A percentile compares a stretch with the other conserved stretches of the same genome.
phyloP scores from a whole-genome alignment of 805 yeast species.

The Candida nonsorbophila region DNA sequence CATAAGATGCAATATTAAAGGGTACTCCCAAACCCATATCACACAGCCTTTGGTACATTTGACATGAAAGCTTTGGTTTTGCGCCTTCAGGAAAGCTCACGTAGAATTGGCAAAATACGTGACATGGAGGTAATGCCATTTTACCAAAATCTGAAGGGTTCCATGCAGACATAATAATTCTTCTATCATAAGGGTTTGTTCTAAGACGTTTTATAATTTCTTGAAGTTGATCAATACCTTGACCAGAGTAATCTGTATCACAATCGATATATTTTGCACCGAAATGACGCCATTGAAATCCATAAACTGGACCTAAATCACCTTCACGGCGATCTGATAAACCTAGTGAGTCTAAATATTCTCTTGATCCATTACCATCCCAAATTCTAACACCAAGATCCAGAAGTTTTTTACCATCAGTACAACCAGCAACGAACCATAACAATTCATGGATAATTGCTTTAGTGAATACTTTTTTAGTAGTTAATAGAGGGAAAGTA shows the following conservation, averaged over 20 bases:
- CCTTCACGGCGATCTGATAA: constrained; percentile 79
- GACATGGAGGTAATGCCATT: constrained; percentile 99
- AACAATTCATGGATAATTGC: constrained; percentile 86
- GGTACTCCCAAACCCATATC: constrained; percentile 99
- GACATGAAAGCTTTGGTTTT: constrained; percentile 75
- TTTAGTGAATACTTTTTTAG: constrained; percentile 85
- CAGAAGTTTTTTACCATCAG: constrained; percentile 75
- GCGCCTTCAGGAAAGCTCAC: constrained; percentile 66
- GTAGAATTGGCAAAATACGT: constrained; percentile 91
- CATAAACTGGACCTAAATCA: constrained; percentile 97
- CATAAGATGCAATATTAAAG: constrained; percentile 95
- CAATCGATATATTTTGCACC: constrained; percentile 90
- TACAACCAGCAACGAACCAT: constrained; percentile 89
- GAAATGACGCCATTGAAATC: constrained; percentile 99
- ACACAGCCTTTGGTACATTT: constrained; percentile 94
- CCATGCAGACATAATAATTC: constrained; percentile 97
- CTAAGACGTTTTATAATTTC: constrained; percentile 75
- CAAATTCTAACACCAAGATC: constrained; percentile 93
- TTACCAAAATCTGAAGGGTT: constrained; percentile 90
- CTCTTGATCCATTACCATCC: constrained; percentile 98
- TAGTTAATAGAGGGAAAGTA: constrained; percentile 82
- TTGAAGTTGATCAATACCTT: constrained; percentile 87
- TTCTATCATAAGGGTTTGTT: constrained; percentile 87
- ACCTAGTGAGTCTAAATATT: constrained; percentile 80
- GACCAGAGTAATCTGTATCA: constrained; percentile 78